Evolutionary conservation across 495 filamentous ascomycete genomes (phyloP).

Genomic region (Cladorrhinum samala): DNA sequence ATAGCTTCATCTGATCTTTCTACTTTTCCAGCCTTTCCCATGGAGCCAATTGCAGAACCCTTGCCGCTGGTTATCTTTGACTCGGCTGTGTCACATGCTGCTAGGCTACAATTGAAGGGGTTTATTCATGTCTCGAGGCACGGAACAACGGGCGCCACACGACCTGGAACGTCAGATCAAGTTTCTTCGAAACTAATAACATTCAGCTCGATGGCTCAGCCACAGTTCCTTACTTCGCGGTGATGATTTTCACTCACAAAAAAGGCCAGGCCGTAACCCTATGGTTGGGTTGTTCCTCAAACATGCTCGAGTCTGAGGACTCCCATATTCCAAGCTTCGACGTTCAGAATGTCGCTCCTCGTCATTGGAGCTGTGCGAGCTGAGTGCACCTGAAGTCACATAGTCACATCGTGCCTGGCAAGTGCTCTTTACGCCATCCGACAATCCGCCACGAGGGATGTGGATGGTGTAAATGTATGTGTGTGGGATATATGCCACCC

Average conservation of each 20-base stretch:
- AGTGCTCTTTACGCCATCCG: neutral
- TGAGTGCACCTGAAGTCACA: no score
- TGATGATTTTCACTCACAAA: no score
- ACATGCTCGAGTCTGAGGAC: neutral
- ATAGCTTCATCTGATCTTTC: neutral
- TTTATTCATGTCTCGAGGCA: neutral
- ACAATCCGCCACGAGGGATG: neutral
- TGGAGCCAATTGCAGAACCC: neutral
- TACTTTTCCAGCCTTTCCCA: neutral
- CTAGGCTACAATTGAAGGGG: neutral
- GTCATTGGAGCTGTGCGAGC: no score
- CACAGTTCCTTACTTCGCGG: neutral
- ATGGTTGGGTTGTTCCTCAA: neutral
- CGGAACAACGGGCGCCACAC: neutral
- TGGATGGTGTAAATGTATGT: neutral
- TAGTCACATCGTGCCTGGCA: no score
- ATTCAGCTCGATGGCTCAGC: slow-evolving; percentile 8
- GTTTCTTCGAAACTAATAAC: neutral
- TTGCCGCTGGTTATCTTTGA: neutral
- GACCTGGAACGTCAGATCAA: neutral
- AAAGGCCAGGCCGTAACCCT: no score
- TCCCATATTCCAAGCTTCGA: neutral
- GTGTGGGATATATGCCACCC: no score
- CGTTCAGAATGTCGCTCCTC: no score
- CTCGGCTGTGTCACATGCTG: neutral